These are phyloP conservation scores for Sphagnurus paluster DNA, from an alignment of 1,284 basidiomycete species.

Conservation along the genomic window DNA sequence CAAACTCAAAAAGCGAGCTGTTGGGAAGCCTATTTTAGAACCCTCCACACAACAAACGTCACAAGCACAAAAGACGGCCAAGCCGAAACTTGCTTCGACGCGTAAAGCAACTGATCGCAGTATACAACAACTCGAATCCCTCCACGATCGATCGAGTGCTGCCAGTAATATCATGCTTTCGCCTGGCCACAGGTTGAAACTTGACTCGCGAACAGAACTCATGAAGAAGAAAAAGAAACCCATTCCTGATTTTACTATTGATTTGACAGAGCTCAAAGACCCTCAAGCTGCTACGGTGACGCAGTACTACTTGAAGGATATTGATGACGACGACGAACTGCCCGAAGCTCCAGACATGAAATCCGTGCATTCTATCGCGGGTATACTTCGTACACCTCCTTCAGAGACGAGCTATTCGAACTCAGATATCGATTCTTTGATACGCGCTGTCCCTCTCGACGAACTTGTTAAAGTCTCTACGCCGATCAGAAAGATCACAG, in stretches of 20 bases:
- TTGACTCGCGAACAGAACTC: constrained; percentile 28
- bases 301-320: constrained; percentile 24
- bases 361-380: constrained; percentile 1
- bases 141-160: constrained; percentile 47
- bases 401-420: constrained; percentile 18
- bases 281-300: constrained; percentile 12
- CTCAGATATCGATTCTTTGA: constrained; percentile 22
- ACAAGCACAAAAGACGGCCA: constrained; percentile 3
- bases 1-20: constrained; percentile 40
- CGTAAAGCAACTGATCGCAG: constrained; percentile 27
- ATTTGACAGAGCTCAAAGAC: constrained; percentile 48
- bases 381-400: background rate
- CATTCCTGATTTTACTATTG: constrained; percentile 50
- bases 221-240: constrained; percentile 35
- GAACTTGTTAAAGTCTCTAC: constrained; percentile 1
- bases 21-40: constrained; percentile 13
- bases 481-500: background rate
- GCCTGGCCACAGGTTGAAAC: constrained; percentile 47
- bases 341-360: constrained; percentile 16
- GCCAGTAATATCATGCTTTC: constrained; percentile 39
- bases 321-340: constrained; percentile 38
- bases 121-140: constrained; percentile 42
- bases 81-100: constrained; percentile 19
- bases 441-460: constrained; percentile 16
- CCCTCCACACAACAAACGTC: constrained; percentile 6